These are phyloP conservation scores for Trametes elegans DNA, from an alignment of 768 basidiomycete genomes.

Conservation along the genomic window DNA sequence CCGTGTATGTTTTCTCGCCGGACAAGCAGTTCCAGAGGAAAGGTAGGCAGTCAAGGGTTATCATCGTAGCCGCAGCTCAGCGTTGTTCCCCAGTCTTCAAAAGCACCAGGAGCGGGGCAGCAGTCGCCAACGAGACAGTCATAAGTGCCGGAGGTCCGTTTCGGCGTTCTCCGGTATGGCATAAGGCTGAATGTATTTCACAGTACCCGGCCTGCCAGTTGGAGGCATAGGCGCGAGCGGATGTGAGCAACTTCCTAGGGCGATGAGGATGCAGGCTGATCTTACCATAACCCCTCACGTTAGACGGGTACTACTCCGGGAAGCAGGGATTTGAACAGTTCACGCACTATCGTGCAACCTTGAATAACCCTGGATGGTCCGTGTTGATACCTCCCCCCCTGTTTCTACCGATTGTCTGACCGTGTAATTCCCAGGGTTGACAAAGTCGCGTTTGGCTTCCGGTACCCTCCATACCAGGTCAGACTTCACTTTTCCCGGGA, in stretches of 20 bases:
- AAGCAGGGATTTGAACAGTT: constrained; percentile 77
- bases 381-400: constrained; percentile 2
- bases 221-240: constrained; percentile 73
- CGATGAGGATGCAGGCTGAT: background rate
- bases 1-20: constrained; percentile 74
- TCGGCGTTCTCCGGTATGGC: background rate
- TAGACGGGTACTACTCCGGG: constrained; percentile 68
- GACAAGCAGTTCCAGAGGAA: constrained; percentile 57
- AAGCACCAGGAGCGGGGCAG: constrained; percentile 70
- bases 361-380: constrained; percentile 42
- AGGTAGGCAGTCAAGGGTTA: constrained; percentile 36
- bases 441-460: constrained; percentile 27
- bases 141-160: constrained; percentile 52
- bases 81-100: constrained; percentile 48
- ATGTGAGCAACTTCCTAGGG: constrained; percentile 42
- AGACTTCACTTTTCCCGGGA: background rate
- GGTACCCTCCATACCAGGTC: constrained; percentile 41
- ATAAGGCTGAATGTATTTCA: background rate
- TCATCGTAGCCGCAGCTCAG: background rate
- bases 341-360: constrained; percentile 64
- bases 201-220: constrained; percentile 65
- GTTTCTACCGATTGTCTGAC: background rate
- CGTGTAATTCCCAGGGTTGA: constrained; percentile 32
- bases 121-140: constrained; percentile 68
- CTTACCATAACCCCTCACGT: background rate